A percentile compares a stretch with the other conserved stretches of the same genome.
phyloP scores from a whole-genome alignment of 495 filamentous ascomycete species.

The Penicillium pancosmium region DNA sequence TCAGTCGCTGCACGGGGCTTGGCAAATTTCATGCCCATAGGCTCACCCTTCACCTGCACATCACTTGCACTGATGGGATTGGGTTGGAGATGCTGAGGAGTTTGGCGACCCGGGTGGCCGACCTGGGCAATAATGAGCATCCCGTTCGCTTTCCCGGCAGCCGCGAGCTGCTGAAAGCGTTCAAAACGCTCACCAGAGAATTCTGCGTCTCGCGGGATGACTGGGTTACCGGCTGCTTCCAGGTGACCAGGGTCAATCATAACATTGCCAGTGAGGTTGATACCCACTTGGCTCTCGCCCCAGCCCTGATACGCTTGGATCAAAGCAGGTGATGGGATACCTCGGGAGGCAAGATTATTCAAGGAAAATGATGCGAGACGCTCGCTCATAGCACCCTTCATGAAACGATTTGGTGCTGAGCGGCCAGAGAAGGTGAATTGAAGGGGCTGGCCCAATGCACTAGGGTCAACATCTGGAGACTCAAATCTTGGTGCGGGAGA shows the following conservation, averaged over 20 bases:
- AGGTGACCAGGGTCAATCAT: slow-evolving; percentile 62
- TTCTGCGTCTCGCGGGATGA: slow-evolving; percentile 52
- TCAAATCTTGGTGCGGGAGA: slow-evolving; percentile 8
- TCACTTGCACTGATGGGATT: slow-evolving; percentile 63
- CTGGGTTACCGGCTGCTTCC: slow-evolving; percentile 58
- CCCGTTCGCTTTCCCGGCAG: slow-evolving; percentile 53
- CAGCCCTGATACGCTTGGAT: slow-evolving; percentile 62
- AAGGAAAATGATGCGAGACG: slow-evolving; percentile 58
- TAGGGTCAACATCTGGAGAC: slow-evolving; percentile 41
- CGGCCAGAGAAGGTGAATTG: slow-evolving; percentile 59
- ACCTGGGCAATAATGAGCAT: slow-evolving; percentile 60
- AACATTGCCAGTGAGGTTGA: slow-evolving; percentile 64
- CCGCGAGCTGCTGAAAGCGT: slow-evolving; percentile 55
- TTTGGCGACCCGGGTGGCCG: slow-evolving; percentile 66
- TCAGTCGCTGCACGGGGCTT: slow-evolving; percentile 51
- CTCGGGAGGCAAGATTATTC: slow-evolving; percentile 48
- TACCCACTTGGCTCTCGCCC: slow-evolving; percentile 60
- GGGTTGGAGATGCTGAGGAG: slow-evolving; percentile 45
- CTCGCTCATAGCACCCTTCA: slow-evolving; percentile 69
- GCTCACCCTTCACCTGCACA: slow-evolving; percentile 52
- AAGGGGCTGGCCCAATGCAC: slow-evolving; percentile 57
- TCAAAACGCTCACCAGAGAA: slow-evolving; percentile 60
- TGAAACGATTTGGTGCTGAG: slow-evolving; percentile 59
- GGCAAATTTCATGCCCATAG: slow-evolving; percentile 50
- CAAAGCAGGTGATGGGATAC: slow-evolving; percentile 59